Base-by-base conservation (phyloP, 2,329 filamentous ascomycete genomes). In the Malbranchea zuffiana region DNA sequence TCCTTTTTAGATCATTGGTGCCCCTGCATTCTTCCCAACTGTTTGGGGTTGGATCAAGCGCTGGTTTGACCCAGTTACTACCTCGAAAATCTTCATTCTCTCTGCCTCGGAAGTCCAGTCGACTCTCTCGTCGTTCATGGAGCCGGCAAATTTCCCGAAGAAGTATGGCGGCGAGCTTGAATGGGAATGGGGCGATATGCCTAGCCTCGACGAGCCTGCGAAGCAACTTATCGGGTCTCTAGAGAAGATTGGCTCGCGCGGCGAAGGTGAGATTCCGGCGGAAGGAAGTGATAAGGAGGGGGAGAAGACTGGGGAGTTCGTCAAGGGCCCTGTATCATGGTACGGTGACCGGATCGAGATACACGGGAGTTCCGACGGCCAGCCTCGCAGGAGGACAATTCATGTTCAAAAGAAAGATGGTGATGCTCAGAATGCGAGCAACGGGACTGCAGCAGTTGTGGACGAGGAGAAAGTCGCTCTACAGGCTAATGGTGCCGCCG, bases 61-160 rank as follows among this genome's bases (percentile, higher is more conserved):
- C 53, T 94, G 87, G 86, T 94, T 94, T 53, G 82, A 87, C 63
- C 87, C 87, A 5, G 85, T 86, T 44, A 95, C 88, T 21, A 83
- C 86, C 3, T 90, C 84, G 51, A 96, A 96, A 66, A 95, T 96
- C 57, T 94, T 93, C 59, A 90, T 96, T 50, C 74, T 96, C 37
- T 70, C 71, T 32, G 67, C 75, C 6, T 55, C 73, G 38, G 84
- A 93, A 59, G 80, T 92, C 36, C 73, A 78, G 48, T 66, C 79
- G 11, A 88, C 84, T 1, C 74, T 96, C 17, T 73, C 78, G 46
- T 68, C 75, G 37, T 95, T 88, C 62, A 85, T 96, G 55, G 81
- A 93, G 36, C 69, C 74, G 0, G 69, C 74, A 36, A 83, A 88
- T 59, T 87, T 96, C 44, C 88, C 88, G 12, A 86, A 83, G 57